Evolutionary conservation across 2,329 filamentous ascomycete genomes (phyloP).

Genomic region (Epichloe uncinata): DNA sequence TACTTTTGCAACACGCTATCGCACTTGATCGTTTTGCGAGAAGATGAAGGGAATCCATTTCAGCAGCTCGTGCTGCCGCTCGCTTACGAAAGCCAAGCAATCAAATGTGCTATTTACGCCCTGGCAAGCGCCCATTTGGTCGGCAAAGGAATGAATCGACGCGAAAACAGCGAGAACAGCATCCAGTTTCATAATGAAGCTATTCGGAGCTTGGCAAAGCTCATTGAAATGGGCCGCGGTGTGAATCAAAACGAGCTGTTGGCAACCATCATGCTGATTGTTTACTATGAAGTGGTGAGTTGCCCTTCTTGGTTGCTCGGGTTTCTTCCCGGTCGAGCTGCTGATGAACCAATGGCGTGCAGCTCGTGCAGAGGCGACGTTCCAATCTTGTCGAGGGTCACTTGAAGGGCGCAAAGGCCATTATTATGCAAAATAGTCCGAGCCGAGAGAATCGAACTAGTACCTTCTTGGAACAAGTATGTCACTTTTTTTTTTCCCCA

Average conservation of each 20-base stretch:
- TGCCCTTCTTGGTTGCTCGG: background rate
- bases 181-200: constrained; percentile 46
- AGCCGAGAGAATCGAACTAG: constrained; percentile 35
- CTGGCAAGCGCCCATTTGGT: constrained; percentile 75
- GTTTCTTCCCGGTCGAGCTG: background rate
- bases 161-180: constrained; percentile 33
- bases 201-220: constrained; percentile 40
- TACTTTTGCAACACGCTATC: constrained; percentile 52
- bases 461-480: constrained; percentile 45
- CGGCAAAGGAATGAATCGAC: constrained; percentile 39
- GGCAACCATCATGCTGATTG: constrained; percentile 46
- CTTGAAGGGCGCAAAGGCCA: constrained; percentile 46
- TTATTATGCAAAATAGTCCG: constrained; percentile 40
- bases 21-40: constrained; percentile 51
- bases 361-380: constrained; percentile 47
- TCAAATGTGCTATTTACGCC: constrained; percentile 77
- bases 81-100: constrained; percentile 38
- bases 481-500: constrained; percentile 5
- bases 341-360: background rate
- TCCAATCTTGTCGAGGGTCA: constrained; percentile 49
- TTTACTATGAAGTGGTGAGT: constrained; percentile 52
- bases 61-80: constrained; percentile 49
- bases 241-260: constrained; percentile 43
- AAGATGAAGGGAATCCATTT: constrained; percentile 50
- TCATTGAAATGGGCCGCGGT: constrained; percentile 40